Evolutionary conservation across 768 basidiomycete genomes (phyloP), one percentile per base, ranked within the genome.

Genomic region (Mycena galericulata): DNA sequence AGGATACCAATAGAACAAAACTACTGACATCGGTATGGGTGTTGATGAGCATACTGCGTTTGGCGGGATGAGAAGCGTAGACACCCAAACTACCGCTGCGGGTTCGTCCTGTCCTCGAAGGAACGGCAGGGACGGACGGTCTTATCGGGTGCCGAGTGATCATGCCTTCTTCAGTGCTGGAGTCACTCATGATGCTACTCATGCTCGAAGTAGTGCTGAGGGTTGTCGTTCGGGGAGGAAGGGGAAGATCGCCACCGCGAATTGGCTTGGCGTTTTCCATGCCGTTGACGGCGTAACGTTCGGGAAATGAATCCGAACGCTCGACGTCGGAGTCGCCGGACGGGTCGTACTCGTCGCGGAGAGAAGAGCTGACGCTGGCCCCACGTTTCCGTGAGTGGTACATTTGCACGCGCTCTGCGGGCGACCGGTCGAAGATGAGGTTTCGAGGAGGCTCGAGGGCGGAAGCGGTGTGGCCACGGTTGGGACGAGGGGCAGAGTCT

Each of bases 81-180:
- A 85, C 80, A 14, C 87, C 88, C 68, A 88, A 76, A 73, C 90
- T 90, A n/a, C 89, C 88, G 72, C 89, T 91, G 64, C 89, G 87
- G 55, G 84, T 78, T 34, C 88, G 83, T 12, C 88, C 86, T 20
- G 82, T 75, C 41, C 76, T 75, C n/a, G 76, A 73, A 41, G 78
- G 73, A 65, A 32, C 30, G 43, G 46, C n/a, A 27, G 68, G 49
- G 18, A 83, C 72, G 9, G 84, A 82, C 22, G 81, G 76, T 29
- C 80, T 74, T 30, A 80, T 79, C 72, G 80, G 79, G 64, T 84
- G 74, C 59, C 80, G 79, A 32, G 77, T n/a, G 27, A 50, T 80
- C 26, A 74, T 73, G 67, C 81, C 83, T 43, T 84, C 85, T 40
- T 79, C 78, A 47, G 75, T 77, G 64, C 76, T 79, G 6, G 81